Conservation (phyloP, 2,329 filamentous ascomycete species). For the Sordariomycetes sp. region DNA sequence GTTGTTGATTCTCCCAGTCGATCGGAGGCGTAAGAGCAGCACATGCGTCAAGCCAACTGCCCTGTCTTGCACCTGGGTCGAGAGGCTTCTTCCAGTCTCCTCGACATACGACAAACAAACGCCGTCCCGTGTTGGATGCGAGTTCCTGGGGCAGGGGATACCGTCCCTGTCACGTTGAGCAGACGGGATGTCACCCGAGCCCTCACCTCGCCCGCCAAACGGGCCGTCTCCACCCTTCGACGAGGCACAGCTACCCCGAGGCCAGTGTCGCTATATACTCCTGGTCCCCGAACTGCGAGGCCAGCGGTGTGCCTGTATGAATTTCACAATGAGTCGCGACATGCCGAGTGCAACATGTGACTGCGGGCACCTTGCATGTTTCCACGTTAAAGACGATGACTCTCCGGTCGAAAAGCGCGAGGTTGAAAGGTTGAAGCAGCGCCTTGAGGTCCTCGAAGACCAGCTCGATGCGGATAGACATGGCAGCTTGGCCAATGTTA, state of each 20-base stretch:
- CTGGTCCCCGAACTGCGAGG: slow-evolving; percentile 45
- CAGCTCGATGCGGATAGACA: slow-evolving; percentile 25
- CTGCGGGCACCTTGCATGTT: slow-evolving; percentile 51
- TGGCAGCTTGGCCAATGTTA: slow-evolving; percentile 24
- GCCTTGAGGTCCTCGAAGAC: slow-evolving; percentile 31
- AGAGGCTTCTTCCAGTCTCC: neutral
- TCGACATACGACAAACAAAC: neutral
- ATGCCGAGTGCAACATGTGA: slow-evolving; percentile 44
- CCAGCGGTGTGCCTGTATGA: slow-evolving; percentile 46
- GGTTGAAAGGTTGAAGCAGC: slow-evolving; percentile 35
- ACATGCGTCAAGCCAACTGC: neutral
- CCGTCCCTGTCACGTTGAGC: neutral
- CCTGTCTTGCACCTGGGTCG: neutral
- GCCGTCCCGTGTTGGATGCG: neutral
- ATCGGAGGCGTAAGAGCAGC: neutral
- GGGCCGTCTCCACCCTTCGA: slow-evolving; percentile 14
- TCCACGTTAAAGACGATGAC: slow-evolving; percentile 39
- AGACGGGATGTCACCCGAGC: neutral
- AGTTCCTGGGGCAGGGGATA: neutral
- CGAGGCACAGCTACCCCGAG: slow-evolving; percentile 39
- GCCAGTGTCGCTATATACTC: slow-evolving; percentile 49
- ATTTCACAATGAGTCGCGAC: slow-evolving; percentile 42
- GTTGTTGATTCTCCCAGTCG: neutral
- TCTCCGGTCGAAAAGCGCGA: slow-evolving; percentile 31
- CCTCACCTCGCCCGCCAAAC: neutral